phyloP scores from a whole-genome alignment of 495 filamentous ascomycete species.

The Terfezia boudieri region DNA sequence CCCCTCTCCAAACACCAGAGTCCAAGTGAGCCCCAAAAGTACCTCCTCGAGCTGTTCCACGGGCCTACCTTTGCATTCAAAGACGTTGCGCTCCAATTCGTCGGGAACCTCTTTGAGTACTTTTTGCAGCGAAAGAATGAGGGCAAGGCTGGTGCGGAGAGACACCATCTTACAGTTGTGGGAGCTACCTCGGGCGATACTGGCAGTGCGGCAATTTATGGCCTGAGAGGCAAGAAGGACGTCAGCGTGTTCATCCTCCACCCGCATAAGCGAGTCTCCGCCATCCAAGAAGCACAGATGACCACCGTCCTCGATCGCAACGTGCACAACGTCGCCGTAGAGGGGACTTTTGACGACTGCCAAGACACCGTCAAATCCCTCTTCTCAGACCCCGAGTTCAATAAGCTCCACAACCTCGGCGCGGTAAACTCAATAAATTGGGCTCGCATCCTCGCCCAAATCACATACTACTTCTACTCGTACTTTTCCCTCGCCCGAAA shows the following conservation, averaged over 20 bases:
- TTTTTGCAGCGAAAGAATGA: conserved; percentile 67
- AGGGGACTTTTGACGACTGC: conserved; percentile 86
- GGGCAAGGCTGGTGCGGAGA: conserved; percentile 22
- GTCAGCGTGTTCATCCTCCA: conserved; percentile 75
- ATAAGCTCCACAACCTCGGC: conserved; percentile 49
- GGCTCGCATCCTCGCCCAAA: conserved; percentile 80
- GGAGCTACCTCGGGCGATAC: conserved; percentile 90
- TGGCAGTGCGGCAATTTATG: conserved; percentile 87
- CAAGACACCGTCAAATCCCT: conserved; percentile 89
- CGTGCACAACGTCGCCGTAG: conserved; percentile 67
- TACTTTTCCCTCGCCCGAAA: conserved; percentile 55
- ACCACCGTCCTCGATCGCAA: conserved; percentile 71
- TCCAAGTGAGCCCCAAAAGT: conserved; percentile 39
- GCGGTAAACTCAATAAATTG: conserved; percentile 86
- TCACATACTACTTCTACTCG: conserved; percentile 73
- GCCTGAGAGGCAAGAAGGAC: conserved; percentile 92
- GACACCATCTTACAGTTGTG: conserved; percentile 73
- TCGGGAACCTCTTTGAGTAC: conserved; percentile 93
- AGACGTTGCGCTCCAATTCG: conserved; percentile 70
- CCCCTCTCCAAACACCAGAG: conserved; percentile 31
- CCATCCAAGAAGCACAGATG: conserved; percentile 90
- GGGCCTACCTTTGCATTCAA: conserved; percentile 95
- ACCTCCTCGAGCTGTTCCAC: conserved; percentile 88
- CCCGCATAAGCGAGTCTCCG: conserved; percentile 60
- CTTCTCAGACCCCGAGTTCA: conserved; percentile 59